Conservation (phyloP, 2,329 filamentous ascomycete genomes). For the Aspergillus puulaauensis region DNA sequence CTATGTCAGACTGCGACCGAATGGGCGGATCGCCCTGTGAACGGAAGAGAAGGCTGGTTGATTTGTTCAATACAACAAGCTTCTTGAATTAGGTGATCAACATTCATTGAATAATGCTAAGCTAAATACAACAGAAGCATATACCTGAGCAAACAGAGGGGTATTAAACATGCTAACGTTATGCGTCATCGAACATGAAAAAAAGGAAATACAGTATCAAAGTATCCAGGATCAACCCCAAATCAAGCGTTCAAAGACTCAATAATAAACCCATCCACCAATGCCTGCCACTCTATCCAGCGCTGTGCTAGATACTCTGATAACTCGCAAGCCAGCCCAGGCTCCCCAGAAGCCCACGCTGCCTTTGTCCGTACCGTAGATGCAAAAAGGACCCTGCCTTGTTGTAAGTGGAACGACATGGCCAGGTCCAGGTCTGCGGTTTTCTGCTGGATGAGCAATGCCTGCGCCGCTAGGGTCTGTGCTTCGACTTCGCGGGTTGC, state of each 20-base stretch:
- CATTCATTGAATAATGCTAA: too few relatives aligned
- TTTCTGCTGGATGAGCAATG: neutral
- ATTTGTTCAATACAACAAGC: too few relatives aligned
- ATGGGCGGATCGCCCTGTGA: too few relatives aligned
- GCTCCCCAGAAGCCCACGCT: neutral
- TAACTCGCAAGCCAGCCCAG: neutral
- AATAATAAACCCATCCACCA: neutral
- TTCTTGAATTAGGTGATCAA: too few relatives aligned
- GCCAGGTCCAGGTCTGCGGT: neutral
- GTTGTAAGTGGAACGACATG: neutral
- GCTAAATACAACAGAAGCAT: too few relatives aligned
- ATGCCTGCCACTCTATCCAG: neutral
- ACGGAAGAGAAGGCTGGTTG: too few relatives aligned
- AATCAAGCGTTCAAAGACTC: neutral
- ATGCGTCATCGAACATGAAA: neutral
- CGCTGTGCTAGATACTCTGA: neutral
- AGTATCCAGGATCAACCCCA: neutral
- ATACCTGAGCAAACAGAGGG: too few relatives aligned
- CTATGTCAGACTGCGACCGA: too few relatives aligned
- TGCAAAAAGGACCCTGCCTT: neutral
- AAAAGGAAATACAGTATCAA: neutral
- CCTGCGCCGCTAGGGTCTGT: neutral
- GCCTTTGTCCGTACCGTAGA: neutral
- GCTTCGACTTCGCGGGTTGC: neutral
- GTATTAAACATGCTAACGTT: neutral